Percentiles rank a stretch among this genome's conserved stretches.
These are phyloP conservation scores for Pyrrhoderma lamaoense DNA, from an alignment of 1,284 basidiomycete genomes.

Conservation along the genomic window DNA sequence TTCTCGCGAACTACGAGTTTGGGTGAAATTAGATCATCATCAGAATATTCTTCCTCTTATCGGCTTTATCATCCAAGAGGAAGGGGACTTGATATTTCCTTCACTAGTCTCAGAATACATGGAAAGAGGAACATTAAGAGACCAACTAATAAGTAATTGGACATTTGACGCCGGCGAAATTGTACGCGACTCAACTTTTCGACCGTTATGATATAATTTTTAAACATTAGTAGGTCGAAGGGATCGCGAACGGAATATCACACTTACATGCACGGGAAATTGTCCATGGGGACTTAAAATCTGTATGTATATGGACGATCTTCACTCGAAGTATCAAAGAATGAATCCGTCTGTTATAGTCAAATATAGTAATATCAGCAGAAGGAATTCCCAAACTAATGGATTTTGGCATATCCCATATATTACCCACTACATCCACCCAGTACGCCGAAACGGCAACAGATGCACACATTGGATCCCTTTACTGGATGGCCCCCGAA, in stretches of 20 bases:
- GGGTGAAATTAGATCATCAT: neutral
- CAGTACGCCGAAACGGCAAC: neutral
- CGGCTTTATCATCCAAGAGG: neutral
- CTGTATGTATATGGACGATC: neutral
- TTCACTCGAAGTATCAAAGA: neutral
- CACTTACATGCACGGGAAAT: slow-evolving; percentile 4
- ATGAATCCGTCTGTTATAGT: no score
- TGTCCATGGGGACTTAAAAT: slow-evolving; percentile 10
- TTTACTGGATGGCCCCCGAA: no score
- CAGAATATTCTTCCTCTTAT: neutral
- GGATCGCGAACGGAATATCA: slow-evolving; percentile 6
- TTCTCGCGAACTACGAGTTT: neutral
- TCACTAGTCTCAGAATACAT: slow-evolving; percentile 15
- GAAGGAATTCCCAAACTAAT: no score
- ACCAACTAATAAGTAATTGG: no score
- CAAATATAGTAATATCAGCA: no score
- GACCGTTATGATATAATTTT: no score
- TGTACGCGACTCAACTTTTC: no score
- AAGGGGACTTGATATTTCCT: neutral
- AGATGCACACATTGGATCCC: no score
- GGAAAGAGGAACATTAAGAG: slow-evolving; percentile 11
- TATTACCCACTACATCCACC: no score
- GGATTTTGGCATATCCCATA: no score
- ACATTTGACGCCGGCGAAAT: no score
- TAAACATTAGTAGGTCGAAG: neutral